Conservation (phyloP, 1,284 basidiomycete genomes). For the Ustilago esculenta region DNA sequence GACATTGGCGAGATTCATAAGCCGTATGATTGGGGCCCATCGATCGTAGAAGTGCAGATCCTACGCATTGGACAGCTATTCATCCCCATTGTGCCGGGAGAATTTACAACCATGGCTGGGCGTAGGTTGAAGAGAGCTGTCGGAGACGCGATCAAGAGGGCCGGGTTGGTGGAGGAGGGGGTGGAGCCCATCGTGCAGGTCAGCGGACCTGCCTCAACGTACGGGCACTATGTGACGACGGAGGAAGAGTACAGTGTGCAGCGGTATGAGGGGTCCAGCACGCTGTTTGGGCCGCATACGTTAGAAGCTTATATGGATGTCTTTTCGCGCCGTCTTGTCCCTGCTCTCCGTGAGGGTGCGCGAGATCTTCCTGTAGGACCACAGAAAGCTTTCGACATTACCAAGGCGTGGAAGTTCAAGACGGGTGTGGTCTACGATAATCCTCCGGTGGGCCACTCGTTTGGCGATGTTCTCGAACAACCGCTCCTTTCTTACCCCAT, state of each 20-base stretch:
- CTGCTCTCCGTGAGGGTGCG: slow-evolving; percentile 69
- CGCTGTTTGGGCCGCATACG: slow-evolving; percentile 81
- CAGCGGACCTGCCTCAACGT: slow-evolving; percentile 80
- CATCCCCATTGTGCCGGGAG: slow-evolving; percentile 79
- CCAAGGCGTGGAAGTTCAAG: slow-evolving; percentile 71
- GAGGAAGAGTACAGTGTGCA: slow-evolving; percentile 79
- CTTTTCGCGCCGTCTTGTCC: slow-evolving; percentile 69
- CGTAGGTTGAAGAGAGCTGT: slow-evolving; percentile 73
- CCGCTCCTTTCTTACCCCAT: slow-evolving; percentile 72
- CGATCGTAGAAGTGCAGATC: slow-evolving; percentile 81
- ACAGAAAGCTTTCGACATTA: slow-evolving; percentile 75
- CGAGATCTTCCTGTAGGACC: slow-evolving; percentile 73
- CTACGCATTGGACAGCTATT: slow-evolving; percentile 81
- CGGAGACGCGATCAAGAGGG: slow-evolving; percentile 74
- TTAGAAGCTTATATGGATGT: slow-evolving; percentile 82
- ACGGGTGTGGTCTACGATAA: slow-evolving; percentile 52
- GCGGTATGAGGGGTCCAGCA: slow-evolving; percentile 83
- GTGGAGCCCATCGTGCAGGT: slow-evolving; percentile 54
- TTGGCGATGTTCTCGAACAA: slow-evolving; percentile 76
- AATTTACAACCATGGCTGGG: slow-evolving; percentile 74
- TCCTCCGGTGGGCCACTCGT: slow-evolving; percentile 71
- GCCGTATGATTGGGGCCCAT: slow-evolving; percentile 81
- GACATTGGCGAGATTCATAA: slow-evolving; percentile 57
- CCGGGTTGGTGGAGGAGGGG: slow-evolving; percentile 73
- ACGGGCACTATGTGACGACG: slow-evolving; percentile 78